Conservation (phyloP, 2,329 filamentous ascomycete species). For the Ophiostoma novo-ulmi region DNA sequence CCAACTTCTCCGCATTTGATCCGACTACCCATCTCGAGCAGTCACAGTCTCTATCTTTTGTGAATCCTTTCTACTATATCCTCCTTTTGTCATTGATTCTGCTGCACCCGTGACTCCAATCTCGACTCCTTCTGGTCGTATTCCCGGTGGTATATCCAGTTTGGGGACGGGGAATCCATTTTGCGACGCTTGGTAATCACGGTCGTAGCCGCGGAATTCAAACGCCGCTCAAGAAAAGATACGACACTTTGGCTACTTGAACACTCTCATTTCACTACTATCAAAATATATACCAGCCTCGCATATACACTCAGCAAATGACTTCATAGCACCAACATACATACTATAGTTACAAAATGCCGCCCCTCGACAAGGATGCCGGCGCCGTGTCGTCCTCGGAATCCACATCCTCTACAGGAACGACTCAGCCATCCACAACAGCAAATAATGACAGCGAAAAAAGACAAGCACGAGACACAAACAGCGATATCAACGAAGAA, state of each 20-base stretch:
- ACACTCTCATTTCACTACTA: background rate
- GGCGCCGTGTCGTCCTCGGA: background rate
- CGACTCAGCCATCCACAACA: background rate
- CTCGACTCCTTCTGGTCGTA: background rate
- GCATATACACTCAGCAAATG: background rate
- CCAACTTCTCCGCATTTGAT: constrained; percentile 1
- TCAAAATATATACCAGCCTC: background rate
- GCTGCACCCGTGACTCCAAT: too few relatives aligned
- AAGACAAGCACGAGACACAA: background rate
- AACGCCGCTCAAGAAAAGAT: background rate
- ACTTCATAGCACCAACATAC: background rate
- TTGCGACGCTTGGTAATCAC: background rate
- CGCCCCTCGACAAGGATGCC: background rate
- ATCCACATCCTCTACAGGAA: background rate
- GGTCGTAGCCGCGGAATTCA: background rate
- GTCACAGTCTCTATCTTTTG: background rate
- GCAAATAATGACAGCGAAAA: background rate
- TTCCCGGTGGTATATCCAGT: constrained; percentile 2
- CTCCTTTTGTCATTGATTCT: too few relatives aligned
- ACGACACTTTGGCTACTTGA: background rate
- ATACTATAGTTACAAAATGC: background rate
- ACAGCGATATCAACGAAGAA: background rate
- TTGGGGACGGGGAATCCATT: background rate
- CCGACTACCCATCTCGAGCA: background rate
- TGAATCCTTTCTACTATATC: background rate